phyloP scores from a whole-genome alignment of 2,329 filamentous ascomycete species.

The Penicillium thymicola region DNA sequence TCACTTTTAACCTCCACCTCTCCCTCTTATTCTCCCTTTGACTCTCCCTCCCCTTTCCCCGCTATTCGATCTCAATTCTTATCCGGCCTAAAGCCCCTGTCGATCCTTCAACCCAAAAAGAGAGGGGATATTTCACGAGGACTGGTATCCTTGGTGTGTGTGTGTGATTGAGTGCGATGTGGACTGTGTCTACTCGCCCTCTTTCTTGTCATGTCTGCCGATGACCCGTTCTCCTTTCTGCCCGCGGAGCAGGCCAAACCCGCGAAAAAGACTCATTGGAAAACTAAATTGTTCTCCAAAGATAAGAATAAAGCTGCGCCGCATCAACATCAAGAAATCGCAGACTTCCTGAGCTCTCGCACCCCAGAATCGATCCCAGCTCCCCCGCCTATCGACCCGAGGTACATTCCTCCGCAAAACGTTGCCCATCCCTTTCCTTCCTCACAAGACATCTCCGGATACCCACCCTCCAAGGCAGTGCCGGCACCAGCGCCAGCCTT shows the following conservation, averaged over 20 bases:
- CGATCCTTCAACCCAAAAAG: slow-evolving; percentile 14
- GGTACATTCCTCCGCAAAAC: slow-evolving; percentile 33
- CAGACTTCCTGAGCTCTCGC: slow-evolving; percentile 54
- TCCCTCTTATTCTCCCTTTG: background rate
- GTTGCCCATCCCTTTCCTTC: slow-evolving; percentile 35
- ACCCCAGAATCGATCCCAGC: slow-evolving; percentile 8
- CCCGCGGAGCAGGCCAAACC: slow-evolving; percentile 33
- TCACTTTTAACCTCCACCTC: background rate
- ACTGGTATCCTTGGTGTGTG: slow-evolving; percentile 11
- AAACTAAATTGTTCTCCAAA: slow-evolving; percentile 49
- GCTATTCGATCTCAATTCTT: background rate
- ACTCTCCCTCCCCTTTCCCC: background rate
- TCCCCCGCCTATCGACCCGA: slow-evolving; percentile 27
- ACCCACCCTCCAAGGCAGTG: slow-evolving; percentile 6
- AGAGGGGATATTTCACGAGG: slow-evolving; percentile 13
- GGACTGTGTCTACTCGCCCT: slow-evolving; percentile 32
- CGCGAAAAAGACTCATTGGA: slow-evolving; percentile 43
- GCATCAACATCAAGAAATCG: slow-evolving; percentile 46
- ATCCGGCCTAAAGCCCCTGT: slow-evolving; percentile 16
- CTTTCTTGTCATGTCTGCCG: slow-evolving; percentile 32
- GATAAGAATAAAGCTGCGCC: slow-evolving; percentile 38
- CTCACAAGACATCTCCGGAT: slow-evolving; percentile 26
- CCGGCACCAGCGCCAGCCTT: slow-evolving; percentile 10
- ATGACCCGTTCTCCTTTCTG: slow-evolving; percentile 38
- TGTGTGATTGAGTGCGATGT: slow-evolving; percentile 30